Evolutionary conservation across 352 stramenopile genomes (phyloP), one percentile per base, ranked within the genome.

Genomic region (Saprolegnia parasitica): DNA sequence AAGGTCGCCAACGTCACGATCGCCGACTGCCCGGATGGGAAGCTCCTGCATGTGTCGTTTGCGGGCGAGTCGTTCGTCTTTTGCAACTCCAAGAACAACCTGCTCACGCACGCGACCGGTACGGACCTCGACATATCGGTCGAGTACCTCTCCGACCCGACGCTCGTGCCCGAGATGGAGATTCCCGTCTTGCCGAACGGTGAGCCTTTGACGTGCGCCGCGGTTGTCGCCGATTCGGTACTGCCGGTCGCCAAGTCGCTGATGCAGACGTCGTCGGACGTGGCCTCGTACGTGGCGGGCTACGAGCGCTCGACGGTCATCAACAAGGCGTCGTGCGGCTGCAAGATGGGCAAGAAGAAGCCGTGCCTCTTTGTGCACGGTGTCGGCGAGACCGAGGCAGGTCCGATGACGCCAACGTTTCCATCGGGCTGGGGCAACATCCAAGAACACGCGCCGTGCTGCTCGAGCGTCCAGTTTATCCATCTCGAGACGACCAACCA

Each of bases 281-380:
- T 45, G 5, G 13, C 13, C 4, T 8, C n/a, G n/a, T 45, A 13
- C 13, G 6, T 15, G 6, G 32, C 16, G 8, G 23, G 21, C 20
- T 49, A 49, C 42, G 35, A 18, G 32, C 46, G 46, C 18, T 23
- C 63, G 11, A 26, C 47, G 6, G 29, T 42, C 13, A 18, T 70
- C 18, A 23, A 20, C n/a, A 60, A 26, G 18, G 62, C 63, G 5
- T 70, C 63, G 11, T 70, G 63, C 37, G 63, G 35, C 37, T 70
- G 63, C 46, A n/a, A 42, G 21, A 49, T 49, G 42, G 13, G 29
- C 29, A 23, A 21, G 26, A 56, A 65, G 18, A 77, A 78, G 50
- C 56, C 77, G 18, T 84, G 78, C 35, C 29, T 84, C 52, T 81
- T 84, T 42, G 61, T 82, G 6, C 78, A 84, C 56, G 78, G 78